Evolutionary conservation across 2,329 filamentous ascomycete species (phyloP).

Genomic region (Colletotrichum tropicale): DNA sequence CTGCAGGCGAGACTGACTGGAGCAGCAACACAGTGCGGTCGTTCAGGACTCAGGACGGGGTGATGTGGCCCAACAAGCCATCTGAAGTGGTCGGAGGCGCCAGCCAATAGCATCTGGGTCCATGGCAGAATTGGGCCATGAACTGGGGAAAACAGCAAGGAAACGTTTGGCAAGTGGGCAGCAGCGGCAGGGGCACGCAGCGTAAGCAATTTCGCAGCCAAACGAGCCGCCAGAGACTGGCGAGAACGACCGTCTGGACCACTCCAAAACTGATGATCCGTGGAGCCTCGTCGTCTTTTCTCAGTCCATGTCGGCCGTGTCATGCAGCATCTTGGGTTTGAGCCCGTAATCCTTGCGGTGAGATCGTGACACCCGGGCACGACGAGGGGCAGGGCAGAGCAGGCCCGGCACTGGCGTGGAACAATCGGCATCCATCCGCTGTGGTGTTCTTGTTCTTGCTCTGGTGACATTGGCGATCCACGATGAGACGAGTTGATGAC

Average conservation of each 20-base stretch:
- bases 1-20: not conserved
- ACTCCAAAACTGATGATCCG: slow-evolving; percentile 8
- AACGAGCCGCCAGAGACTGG: not conserved
- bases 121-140: slow-evolving; percentile 19
- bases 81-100: slow-evolving; percentile 5
- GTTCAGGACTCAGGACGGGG: not conserved
- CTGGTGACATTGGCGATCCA: not conserved
- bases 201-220: slow-evolving; percentile 1
- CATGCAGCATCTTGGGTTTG: not conserved
- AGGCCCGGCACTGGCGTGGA: not conserved
- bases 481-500: not conserved
- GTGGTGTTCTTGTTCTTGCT: not conserved
- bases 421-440: not conserved
- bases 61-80: not conserved
- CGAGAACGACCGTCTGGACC: slow-evolving; percentile 6
- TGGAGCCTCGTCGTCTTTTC: not conserved
- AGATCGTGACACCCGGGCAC: not conserved
- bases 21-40: slow-evolving; percentile 1
- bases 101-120: slow-evolving; percentile 9
- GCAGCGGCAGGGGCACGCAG: not conserved
- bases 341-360: not conserved
- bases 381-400: not conserved
- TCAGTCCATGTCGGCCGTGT: not conserved
- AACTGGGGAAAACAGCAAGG: not conserved
- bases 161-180: not conserved